Conservation (phyloP, 2,329 filamentous ascomycete genomes). For the Colletotrichum sp. region DNA sequence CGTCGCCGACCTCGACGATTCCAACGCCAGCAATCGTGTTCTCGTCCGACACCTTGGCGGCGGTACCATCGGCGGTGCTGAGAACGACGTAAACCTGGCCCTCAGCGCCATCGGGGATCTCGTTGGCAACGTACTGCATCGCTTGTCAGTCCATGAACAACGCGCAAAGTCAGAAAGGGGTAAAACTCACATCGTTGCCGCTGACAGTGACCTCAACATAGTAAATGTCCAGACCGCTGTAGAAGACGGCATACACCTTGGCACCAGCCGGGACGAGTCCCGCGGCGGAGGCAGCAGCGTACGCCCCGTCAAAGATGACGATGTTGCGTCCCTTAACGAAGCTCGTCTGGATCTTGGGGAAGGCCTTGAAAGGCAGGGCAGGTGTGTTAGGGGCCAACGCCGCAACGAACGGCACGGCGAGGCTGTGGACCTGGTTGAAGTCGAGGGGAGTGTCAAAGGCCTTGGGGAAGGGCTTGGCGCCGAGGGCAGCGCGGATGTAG, state of each 20-base stretch:
- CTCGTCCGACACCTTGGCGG: conserved; percentile 33
- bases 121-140: conserved; percentile 23
- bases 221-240: conserved; percentile 29
- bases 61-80: conserved; percentile 36
- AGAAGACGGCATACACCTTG: conserved; percentile 37
- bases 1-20: conserved; percentile 31
- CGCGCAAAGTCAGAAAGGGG: background rate
- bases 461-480: conserved; percentile 59
- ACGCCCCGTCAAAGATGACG: conserved; percentile 28
- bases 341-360: conserved; percentile 50
- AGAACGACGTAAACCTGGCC: conserved; percentile 47
- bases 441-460: conserved; percentile 65
- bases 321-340: conserved; percentile 25
- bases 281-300: conserved; percentile 21
- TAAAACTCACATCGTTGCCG: conserved; percentile 22
- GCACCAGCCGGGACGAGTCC: background rate
- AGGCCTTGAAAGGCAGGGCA: conserved; percentile 63
- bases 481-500: conserved; percentile 58
- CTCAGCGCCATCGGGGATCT: conserved; percentile 31
- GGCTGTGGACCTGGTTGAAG: conserved; percentile 65
- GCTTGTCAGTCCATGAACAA: conserved; percentile 22
- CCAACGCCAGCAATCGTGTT: conserved; percentile 42
- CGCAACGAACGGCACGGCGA: conserved; percentile 67
- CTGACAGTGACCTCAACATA: conserved; percentile 11
- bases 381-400: conserved; percentile 60